phyloP scores from a whole-genome alignment of 2,329 filamentous ascomycete species.

The Arachnomyces sp. region DNA sequence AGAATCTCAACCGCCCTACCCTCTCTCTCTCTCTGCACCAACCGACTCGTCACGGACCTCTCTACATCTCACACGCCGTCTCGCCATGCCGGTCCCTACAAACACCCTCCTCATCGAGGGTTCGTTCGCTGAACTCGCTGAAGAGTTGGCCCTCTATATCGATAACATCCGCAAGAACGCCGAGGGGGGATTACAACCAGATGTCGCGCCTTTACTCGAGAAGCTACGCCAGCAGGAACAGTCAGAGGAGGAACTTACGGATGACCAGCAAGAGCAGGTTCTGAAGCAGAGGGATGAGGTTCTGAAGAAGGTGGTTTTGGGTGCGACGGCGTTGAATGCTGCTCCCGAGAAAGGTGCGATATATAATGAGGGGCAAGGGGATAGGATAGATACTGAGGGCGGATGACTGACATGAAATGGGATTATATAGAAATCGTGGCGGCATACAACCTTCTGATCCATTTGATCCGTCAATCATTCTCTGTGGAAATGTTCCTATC shows the following conservation, averaged over 20 bases:
- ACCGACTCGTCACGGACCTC: background rate
- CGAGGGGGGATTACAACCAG: slow-evolving; percentile 29
- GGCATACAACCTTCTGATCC: slow-evolving; percentile 92
- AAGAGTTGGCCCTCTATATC: slow-evolving; percentile 92
- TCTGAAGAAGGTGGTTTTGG: slow-evolving; percentile 79
- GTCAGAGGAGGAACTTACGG: slow-evolving; percentile 43
- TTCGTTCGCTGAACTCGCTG: slow-evolving; percentile 81
- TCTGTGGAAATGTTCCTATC: slow-evolving; percentile 80
- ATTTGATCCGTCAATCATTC: slow-evolving; percentile 79
- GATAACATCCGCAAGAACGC: slow-evolving; percentile 67
- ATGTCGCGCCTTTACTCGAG: slow-evolving; percentile 59
- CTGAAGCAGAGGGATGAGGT: slow-evolving; percentile 66
- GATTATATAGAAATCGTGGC: slow-evolving; percentile 67
- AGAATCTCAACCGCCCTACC: background rate
- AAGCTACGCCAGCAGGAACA: slow-evolving; percentile 46
- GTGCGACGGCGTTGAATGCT: slow-evolving; percentile 66
- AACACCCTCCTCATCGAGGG: slow-evolving; percentile 74
- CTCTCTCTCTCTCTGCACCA: background rate
- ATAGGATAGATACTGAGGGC: slow-evolving; percentile 8
- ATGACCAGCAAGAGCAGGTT: slow-evolving; percentile 17
- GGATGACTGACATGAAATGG: slow-evolving; percentile 18
- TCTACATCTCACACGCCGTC: background rate
- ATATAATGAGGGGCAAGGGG: slow-evolving; percentile 4
- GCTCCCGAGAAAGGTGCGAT: slow-evolving; percentile 73
- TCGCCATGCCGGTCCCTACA: slow-evolving; percentile 49